A percentile compares a stretch with the other conserved stretches of the same genome.
Evolutionary conservation across 306 rosid genomes (phyloP).

Genomic region (Morella rubra): DNA sequence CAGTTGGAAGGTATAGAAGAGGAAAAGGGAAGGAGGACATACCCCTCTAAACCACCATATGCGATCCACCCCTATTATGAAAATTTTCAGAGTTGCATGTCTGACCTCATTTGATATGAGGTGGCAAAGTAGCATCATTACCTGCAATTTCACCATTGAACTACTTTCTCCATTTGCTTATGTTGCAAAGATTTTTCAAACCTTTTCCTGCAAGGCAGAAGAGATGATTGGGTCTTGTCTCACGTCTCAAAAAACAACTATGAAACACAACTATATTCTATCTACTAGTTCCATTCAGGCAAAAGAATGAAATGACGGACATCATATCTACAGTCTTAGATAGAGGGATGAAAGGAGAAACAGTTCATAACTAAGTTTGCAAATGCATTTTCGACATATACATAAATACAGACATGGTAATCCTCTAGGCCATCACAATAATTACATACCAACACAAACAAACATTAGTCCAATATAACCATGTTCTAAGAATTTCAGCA

Average conservation of each 20-base stretch:
- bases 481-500: not conserved
- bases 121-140: not conserved
- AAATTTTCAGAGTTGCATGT: too few relatives aligned
- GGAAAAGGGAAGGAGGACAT: too few relatives aligned
- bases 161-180: conserved; percentile 38
- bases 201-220: conserved; percentile 46
- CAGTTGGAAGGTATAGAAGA: too few relatives aligned
- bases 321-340: not conserved
- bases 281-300: not conserved
- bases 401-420: not conserved
- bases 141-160: conserved; percentile 26
- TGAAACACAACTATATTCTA: conserved; percentile 1
- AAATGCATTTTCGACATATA: not conserved
- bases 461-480: not conserved
- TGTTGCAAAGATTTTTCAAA: conserved; percentile 20
- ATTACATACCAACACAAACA: not conserved
- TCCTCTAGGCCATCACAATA: too few relatives aligned
- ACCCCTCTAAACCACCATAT: too few relatives aligned
- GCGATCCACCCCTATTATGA: too few relatives aligned
- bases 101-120: not conserved
- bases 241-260: not conserved
- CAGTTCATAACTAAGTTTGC: not conserved
- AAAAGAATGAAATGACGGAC: conserved; percentile 3
- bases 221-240: conserved; percentile 1
- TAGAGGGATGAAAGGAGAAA: not conserved